Conservation (phyloP, 805 yeast genomes). For the Ogataea thermomethanolica region DNA sequence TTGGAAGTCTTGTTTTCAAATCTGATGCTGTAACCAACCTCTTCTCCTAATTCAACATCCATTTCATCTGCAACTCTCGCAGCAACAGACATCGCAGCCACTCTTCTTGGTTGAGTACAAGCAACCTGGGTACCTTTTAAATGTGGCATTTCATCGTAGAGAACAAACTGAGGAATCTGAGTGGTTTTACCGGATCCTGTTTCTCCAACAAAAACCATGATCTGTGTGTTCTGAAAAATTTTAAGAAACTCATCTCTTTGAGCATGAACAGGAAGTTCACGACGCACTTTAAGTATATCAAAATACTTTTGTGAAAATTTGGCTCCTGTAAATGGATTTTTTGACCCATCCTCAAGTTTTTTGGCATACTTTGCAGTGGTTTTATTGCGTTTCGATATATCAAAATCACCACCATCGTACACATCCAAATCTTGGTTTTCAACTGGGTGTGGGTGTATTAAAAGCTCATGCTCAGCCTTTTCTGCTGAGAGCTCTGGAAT, state of each 20-base stretch:
- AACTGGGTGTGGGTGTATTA: slow-evolving; percentile 44
- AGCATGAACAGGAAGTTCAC: slow-evolving; percentile 89
- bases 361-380: slow-evolving; percentile 67
- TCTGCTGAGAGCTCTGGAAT: slow-evolving; percentile 66
- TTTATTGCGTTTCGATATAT: slow-evolving; percentile 49
- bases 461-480: slow-evolving; percentile 54
- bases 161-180: slow-evolving; percentile 94
- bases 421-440: slow-evolving; percentile 39
- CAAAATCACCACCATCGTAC: slow-evolving; percentile 68
- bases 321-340: slow-evolving; percentile 79
- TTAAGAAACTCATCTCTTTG: slow-evolving; percentile 86
- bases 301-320: slow-evolving; percentile 62
- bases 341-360: slow-evolving; percentile 50
- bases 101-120: slow-evolving; percentile 96
- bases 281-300: slow-evolving; percentile 72
- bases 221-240: slow-evolving; percentile 82
- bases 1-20: slow-evolving; percentile 84
- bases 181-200: slow-evolving; percentile 99
- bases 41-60: slow-evolving; percentile 90
- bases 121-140: slow-evolving; percentile 81
- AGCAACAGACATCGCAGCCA: slow-evolving; percentile 98
- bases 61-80: slow-evolving; percentile 95
- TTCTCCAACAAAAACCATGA: slow-evolving; percentile 98
- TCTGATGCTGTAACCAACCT: slow-evolving; percentile 93
- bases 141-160: slow-evolving; percentile 91